These are phyloP conservation scores for Pisolithus tinctorius DNA, from an alignment of 768 basidiomycete genomes.

Conservation along the genomic window DNA sequence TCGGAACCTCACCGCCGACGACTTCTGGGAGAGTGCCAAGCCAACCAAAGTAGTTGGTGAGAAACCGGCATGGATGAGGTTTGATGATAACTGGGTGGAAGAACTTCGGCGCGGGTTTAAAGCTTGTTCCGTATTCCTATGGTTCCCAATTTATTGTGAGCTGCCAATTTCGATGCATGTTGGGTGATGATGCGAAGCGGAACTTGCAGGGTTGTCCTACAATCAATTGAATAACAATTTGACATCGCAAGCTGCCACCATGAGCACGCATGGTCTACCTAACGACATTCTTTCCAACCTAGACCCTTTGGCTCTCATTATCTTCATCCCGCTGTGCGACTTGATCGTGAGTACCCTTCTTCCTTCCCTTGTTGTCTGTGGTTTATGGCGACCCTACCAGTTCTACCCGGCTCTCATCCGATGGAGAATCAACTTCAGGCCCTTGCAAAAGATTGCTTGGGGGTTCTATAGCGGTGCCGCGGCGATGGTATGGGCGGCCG, in stretches of 20 bases:
- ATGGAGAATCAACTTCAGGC: conserved; percentile 45
- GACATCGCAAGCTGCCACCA: too few species aligned
- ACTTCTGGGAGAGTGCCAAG: too few species aligned
- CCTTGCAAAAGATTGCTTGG: conserved; percentile 51
- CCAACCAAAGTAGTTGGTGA: too few species aligned
- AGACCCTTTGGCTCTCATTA: conserved; percentile 69
- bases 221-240: too few species aligned
- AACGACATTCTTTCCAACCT: conserved; percentile 55
- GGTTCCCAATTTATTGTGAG: conserved; percentile 64
- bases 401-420: conserved; percentile 23
- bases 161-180: conserved; percentile 1
- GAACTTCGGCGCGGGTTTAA: conserved; percentile 68
- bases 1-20: too few species aligned
- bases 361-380: neutral
- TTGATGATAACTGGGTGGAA: conserved; percentile 36
- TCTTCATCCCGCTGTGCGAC: conserved; percentile 68
- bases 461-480: conserved; percentile 51
- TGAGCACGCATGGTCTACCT: too few species aligned
- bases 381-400: conserved; percentile 15
- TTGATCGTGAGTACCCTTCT: conserved; percentile 32
- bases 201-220: neutral
- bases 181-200: too few species aligned
- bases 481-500: conserved; percentile 52
- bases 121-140: conserved; percentile 56
- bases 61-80: too few species aligned